Percentiles rank a stretch among this genome's conserved stretches.
Evolutionary conservation across 2,329 filamentous ascomycete genomes (phyloP).

Genomic region (Fonsecaea erecta): DNA sequence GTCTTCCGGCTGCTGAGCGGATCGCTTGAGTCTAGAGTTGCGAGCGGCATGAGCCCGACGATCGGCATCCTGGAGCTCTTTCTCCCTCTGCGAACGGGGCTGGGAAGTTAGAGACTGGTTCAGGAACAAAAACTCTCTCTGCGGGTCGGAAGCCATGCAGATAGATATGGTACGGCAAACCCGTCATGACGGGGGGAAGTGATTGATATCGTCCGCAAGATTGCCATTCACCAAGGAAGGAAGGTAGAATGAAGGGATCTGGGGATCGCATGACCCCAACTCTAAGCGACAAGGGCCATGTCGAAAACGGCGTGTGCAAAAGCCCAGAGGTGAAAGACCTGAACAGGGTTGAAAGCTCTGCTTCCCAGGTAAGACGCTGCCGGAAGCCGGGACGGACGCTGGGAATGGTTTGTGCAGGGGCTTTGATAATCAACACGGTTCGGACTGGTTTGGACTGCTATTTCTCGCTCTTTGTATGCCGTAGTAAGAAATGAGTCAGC

Average conservation of each 20-base stretch:
- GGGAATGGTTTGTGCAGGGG: neutral
- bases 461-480: neutral
- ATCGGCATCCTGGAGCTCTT: conserved; percentile 20
- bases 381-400: neutral
- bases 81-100: conserved; percentile 20
- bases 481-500: conserved; percentile 3
- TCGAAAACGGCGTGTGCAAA: neutral
- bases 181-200: conserved; percentile 4
- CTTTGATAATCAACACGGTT: conserved; percentile 12
- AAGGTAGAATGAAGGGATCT: neutral
- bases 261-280: conserved; percentile 1
- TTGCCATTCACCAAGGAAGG: neutral
- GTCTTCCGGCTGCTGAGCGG: neutral
- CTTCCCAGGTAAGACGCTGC: neutral
- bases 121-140: conserved; percentile 13
- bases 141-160: conserved; percentile 10
- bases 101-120: conserved; percentile 11
- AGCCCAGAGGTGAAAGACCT: neutral
- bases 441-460: neutral
- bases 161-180: neutral
- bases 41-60: conserved; percentile 15
- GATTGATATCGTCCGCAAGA: neutral
- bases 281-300: conserved; percentile 1
- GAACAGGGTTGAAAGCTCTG: neutral
- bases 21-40: conserved; percentile 5